phyloP scores from a whole-genome alignment of 1,284 basidiomycete genomes.

The Takashimella koratensis region DNA sequence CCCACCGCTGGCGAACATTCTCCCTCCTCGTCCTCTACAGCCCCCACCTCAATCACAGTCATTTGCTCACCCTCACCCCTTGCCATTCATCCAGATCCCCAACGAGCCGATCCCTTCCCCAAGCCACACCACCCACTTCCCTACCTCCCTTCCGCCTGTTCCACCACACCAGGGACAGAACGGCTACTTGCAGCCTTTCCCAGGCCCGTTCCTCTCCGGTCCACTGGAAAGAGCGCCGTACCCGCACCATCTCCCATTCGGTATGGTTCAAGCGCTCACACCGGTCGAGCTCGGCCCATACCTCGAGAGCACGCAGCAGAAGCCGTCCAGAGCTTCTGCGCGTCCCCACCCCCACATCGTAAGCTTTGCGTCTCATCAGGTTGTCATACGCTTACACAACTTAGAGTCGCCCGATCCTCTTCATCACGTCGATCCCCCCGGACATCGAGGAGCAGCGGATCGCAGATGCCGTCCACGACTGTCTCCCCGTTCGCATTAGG shows the following conservation, averaged over 20 bases:
- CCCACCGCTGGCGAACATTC: too few relatives aligned
- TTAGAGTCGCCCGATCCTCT: slow-evolving; percentile 16
- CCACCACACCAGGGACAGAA: too few relatives aligned
- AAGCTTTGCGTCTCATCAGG: neutral
- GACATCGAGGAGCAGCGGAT: slow-evolving; percentile 21
- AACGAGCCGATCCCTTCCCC: neutral
- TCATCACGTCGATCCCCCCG: slow-evolving; percentile 27
- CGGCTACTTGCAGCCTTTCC: too few relatives aligned
- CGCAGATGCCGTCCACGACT: slow-evolving; percentile 23
- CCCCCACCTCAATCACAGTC: neutral
- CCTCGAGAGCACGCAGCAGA: neutral
- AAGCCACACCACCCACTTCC: neutral
- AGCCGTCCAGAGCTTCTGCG: neutral
- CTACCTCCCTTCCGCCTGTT: too few relatives aligned
- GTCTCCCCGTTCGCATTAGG: slow-evolving; percentile 23
- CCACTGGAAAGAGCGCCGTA: too few relatives aligned
- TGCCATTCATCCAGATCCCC: neutral
- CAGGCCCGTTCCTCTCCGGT: too few relatives aligned
- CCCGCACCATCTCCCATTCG: too few relatives aligned
- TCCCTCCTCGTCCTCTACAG: too few relatives aligned
- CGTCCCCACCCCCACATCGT: slow-evolving; percentile 17
- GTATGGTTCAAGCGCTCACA: neutral
- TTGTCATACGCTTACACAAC: neutral
- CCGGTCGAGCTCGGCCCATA: neutral
- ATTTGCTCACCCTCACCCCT: too few relatives aligned